phyloP scores from a whole-genome alignment of 352 stramenopile genomes.

The Pythium folliculosum region DNA sequence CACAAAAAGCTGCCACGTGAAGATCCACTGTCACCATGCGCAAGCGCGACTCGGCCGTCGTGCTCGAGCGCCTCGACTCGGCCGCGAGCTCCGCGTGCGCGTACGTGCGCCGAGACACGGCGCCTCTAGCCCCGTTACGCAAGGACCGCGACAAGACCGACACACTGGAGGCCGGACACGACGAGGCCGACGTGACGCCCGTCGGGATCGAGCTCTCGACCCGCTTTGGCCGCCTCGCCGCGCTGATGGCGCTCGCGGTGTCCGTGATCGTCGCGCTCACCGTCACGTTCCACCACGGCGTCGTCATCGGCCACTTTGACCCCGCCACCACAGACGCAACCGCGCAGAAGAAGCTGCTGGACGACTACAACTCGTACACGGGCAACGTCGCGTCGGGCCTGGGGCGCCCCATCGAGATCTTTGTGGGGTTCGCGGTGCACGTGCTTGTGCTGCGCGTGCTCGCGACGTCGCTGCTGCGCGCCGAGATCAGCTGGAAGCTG shows the following conservation, averaged over 20 bases:
- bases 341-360: constrained; percentile 15
- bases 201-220: neutral
- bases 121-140: too few relatives aligned
- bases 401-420: neutral
- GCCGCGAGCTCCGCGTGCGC: neutral
- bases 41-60: neutral
- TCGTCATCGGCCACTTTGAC: neutral
- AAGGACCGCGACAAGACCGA: neutral
- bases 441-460: neutral
- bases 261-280: neutral
- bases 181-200: neutral
- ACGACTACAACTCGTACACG: constrained; percentile 19
- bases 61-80: neutral
- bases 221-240: neutral
- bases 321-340: neutral
- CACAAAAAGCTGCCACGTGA: too few relatives aligned
- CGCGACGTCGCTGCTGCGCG: neutral
- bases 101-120: neutral
- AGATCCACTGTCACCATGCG: too few relatives aligned
- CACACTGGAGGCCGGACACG: neutral
- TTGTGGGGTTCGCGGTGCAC: constrained; percentile 5
- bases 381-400: constrained; percentile 6
- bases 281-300: neutral
- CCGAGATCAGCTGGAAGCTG: neutral
- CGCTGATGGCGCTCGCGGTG: neutral